Evolutionary conservation across 805 yeast genomes (phyloP).

Genomic region (Myxozyma vanderwaltii): DNA sequence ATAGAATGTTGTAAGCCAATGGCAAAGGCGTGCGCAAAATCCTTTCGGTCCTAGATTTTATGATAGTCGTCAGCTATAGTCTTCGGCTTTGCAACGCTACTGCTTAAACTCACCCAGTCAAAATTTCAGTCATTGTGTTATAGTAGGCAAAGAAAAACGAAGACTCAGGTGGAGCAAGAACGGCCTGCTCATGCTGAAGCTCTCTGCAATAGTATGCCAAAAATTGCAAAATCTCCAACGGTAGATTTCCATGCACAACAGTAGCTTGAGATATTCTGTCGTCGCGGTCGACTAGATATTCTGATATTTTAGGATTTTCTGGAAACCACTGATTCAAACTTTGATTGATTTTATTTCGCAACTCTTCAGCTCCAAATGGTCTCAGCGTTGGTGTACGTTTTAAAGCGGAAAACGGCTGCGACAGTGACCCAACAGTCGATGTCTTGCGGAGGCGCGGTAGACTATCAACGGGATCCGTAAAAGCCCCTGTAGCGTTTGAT

Average conservation of each 20-base stretch:
- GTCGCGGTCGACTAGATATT: conserved; percentile 28
- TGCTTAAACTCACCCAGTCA: conserved; percentile 22
- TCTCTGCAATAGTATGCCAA: conserved; percentile 24
- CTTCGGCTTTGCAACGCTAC: no score
- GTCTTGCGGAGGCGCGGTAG: neutral
- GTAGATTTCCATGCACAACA: conserved; percentile 31
- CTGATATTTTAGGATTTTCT: conserved; percentile 15
- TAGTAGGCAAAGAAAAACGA: conserved; percentile 15
- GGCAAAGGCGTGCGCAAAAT: conserved; percentile 34
- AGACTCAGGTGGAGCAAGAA: conserved; percentile 16
- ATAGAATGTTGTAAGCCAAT: conserved; percentile 32
- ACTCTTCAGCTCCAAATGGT: neutral
- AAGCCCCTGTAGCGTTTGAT: neutral
- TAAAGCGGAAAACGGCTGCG: neutral
- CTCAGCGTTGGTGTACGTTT: neutral
- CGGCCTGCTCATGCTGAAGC: conserved; percentile 18
- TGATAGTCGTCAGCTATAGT: neutral
- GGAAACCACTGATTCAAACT: conserved; percentile 14
- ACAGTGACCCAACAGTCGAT: neutral
- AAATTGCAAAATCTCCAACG: conserved; percentile 28
- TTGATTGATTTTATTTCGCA: conserved; percentile 2
- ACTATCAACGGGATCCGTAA: neutral
- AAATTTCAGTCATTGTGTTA: conserved; percentile 20
- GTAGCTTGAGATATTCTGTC: conserved; percentile 31
- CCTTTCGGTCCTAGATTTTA: conserved; percentile 21